phyloP scores from a whole-genome alignment of 202 grass and related monocot genomes.

The Sporobolus alterniflorus region DNA sequence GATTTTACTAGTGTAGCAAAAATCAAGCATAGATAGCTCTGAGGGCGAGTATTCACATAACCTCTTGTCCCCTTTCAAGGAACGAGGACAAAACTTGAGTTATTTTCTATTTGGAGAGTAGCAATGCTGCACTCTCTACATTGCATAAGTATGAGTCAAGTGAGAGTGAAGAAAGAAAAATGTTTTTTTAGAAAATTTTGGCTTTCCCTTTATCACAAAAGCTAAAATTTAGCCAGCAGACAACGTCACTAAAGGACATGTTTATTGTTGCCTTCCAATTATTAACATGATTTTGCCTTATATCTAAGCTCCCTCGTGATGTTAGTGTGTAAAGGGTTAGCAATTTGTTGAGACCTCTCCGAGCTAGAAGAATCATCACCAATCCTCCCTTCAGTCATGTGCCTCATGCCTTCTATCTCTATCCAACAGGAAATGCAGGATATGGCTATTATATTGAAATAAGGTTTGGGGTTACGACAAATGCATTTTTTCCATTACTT shows the following conservation, averaged over 20 bases:
- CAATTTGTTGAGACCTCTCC: not conserved
- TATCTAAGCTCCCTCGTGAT: not conserved
- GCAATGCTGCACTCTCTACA: no score
- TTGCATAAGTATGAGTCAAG: no score
- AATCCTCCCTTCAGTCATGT: not conserved
- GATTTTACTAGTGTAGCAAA: no score
- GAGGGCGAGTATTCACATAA: no score
- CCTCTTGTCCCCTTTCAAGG: no score
- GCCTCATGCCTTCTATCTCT: not conserved
- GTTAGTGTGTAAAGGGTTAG: accelerated
- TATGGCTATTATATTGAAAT: not conserved
- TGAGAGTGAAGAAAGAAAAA: no score
- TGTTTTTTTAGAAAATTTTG: not conserved
- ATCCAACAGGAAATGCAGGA: not conserved
- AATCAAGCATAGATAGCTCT: no score
- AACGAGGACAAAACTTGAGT: no score
- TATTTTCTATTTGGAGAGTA: no score
- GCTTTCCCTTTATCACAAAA: not conserved
- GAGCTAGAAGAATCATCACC: not conserved
- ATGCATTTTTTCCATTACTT: not conserved
- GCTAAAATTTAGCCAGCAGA: not conserved
- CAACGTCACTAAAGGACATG: not conserved
- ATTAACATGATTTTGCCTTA: not conserved
- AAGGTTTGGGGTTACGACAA: not conserved
- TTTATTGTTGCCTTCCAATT: no score